phyloP scores from a whole-genome alignment of 140 eudicot genomes.

The Senecio squalidus region DNA sequence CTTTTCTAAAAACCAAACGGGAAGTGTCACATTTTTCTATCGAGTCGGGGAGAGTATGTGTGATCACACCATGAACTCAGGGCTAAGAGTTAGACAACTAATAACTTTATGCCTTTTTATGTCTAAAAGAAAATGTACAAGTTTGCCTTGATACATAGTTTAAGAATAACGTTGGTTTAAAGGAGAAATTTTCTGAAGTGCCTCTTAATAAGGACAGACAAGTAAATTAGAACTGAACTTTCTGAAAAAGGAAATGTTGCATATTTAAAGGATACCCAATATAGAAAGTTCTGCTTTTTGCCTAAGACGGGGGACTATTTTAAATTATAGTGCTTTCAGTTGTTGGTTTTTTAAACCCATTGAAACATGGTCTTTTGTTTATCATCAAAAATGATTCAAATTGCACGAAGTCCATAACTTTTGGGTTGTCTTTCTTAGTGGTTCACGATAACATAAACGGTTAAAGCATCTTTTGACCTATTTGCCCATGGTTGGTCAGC shows the following conservation, averaged over 20 bases:
- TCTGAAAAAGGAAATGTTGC: neutral
- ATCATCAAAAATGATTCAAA: no score
- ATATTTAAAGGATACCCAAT: neutral
- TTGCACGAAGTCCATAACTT: no score
- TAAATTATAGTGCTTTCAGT: no score
- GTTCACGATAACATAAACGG: no score
- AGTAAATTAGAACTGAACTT: neutral
- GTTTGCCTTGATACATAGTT: neutral
- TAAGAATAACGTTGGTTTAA: neutral
- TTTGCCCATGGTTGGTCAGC: no score
- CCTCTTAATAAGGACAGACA: neutral
- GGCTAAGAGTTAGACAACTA: neutral
- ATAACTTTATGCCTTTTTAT: neutral
- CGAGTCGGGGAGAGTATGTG: neutral
- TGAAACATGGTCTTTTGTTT: no score
- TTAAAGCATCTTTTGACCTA: no score
- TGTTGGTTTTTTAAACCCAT: no score
- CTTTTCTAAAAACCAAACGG: no score
- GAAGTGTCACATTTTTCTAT: neutral
- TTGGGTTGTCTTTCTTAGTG: no score
- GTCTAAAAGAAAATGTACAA: neutral
- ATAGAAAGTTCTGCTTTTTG: no score
- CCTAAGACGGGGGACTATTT: no score
- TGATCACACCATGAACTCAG: neutral
- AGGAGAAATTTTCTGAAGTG: slow-evolving; percentile 1